phyloP scores from a whole-genome alignment of 2,329 filamentous ascomycete genomes.

The Phyllosticta citriasiana region DNA sequence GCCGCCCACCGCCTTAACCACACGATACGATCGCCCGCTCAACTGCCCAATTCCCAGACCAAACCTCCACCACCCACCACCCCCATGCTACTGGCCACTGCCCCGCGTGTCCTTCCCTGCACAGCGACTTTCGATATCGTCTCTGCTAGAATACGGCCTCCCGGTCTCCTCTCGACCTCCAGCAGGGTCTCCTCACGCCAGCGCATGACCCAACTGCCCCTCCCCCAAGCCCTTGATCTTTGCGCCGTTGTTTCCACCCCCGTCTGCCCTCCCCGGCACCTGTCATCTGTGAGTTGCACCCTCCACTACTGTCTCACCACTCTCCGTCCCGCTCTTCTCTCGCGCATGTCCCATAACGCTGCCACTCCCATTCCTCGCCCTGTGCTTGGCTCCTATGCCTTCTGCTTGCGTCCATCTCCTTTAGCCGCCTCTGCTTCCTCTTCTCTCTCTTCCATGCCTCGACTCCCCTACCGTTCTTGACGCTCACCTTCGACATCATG shows the following conservation, averaged over 20 bases:
- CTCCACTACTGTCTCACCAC: neutral
- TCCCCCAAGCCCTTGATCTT: neutral
- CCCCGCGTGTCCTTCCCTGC: neutral
- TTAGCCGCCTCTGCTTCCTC: neutral
- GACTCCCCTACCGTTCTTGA: constrained; percentile 1
- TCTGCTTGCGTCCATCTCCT: neutral
- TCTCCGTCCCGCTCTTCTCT: neutral
- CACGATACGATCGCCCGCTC: neutral
- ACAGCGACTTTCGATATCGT: neutral
- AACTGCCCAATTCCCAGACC: neutral
- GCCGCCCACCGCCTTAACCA: neutral
- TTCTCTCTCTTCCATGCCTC: neutral
- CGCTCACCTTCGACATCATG: constrained; percentile 21
- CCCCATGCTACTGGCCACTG: neutral
- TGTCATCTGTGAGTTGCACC: neutral
- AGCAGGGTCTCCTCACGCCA: neutral
- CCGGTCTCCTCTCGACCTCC: neutral
- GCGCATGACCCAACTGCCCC: neutral
- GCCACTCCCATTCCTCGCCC: neutral
- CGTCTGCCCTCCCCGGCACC: neutral
- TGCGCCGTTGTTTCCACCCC: neutral
- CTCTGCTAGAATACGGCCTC: neutral
- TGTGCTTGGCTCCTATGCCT: neutral
- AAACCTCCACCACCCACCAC: neutral
- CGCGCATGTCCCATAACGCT: neutral